These are phyloP conservation scores for Ustanciosporium gigantosporum DNA, from an alignment of 1,284 basidiomycete genomes.

Conservation along the genomic window DNA sequence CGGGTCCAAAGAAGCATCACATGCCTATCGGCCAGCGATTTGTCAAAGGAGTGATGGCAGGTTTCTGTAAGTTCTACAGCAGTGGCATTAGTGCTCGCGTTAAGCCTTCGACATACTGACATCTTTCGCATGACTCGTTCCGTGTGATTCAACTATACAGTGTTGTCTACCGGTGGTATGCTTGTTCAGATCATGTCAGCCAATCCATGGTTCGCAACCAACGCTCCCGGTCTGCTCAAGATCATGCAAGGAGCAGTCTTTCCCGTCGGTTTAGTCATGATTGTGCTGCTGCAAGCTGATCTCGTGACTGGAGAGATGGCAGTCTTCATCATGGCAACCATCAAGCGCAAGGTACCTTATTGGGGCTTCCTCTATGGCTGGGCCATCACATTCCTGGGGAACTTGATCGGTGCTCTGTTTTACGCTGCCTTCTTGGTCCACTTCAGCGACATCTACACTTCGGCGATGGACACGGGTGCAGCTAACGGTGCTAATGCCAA, in stretches of 20 bases:
- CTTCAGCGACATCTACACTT: slow-evolving; percentile 36
- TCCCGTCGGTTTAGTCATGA: slow-evolving; percentile 51
- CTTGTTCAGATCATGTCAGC: slow-evolving; percentile 47
- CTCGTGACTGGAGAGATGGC: slow-evolving; percentile 50
- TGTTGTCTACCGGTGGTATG: slow-evolving; percentile 45
- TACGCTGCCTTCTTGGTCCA: slow-evolving; percentile 69
- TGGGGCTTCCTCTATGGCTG: slow-evolving; percentile 57
- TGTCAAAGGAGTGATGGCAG: slow-evolving; percentile 44
- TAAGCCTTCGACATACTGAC: no score
- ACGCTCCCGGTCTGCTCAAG: slow-evolving; percentile 47
- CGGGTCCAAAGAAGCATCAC: slow-evolving; percentile 38
- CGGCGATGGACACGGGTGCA: slow-evolving; percentile 27
- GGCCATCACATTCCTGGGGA: slow-evolving; percentile 71
- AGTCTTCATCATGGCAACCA: slow-evolving; percentile 45
- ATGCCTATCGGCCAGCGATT: slow-evolving; percentile 38
- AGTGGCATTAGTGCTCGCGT: not conserved
- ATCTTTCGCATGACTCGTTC: not conserved
- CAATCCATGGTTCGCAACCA: slow-evolving; percentile 46
- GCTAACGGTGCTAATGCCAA: slow-evolving; percentile 28
- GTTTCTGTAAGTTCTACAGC: slow-evolving; percentile 24
- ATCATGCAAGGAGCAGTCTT: slow-evolving; percentile 43
- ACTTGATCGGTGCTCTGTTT: slow-evolving; percentile 73
- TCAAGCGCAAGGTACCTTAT: slow-evolving; percentile 42
- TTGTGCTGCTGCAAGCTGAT: slow-evolving; percentile 47
- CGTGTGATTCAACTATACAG: slow-evolving; percentile 4